Evolutionary conservation across 768 basidiomycete genomes (phyloP).

Genomic region (Nidularia sp.): DNA sequence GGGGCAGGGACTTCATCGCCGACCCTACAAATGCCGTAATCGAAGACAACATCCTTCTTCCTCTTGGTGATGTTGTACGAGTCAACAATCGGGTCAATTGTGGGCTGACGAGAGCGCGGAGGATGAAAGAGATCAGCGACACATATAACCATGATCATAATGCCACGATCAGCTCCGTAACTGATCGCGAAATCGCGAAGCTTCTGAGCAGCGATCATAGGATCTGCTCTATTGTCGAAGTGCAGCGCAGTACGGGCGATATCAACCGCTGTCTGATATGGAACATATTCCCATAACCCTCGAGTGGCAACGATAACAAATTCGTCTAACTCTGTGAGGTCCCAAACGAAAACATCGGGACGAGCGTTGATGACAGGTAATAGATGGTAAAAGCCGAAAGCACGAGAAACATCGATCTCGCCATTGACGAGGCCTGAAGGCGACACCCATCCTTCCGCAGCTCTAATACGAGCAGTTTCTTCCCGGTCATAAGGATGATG

Average conservation of each 20-base stretch:
- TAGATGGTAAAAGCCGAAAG: constrained; percentile 90
- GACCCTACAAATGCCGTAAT: constrained; percentile 59
- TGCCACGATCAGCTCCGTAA: constrained; percentile 89
- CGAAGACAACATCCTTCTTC: constrained; percentile 48
- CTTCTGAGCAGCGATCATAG: constrained; percentile 90
- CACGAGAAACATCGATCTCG: constrained; percentile 85
- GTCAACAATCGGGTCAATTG: constrained; percentile 43
- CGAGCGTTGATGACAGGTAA: constrained; percentile 88
- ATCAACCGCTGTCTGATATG: constrained; percentile 94
- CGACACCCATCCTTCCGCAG: constrained; percentile 93
- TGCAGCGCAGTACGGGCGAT: constrained; percentile 85
- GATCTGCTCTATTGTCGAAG: constrained; percentile 47
- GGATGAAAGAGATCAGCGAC: constrained; percentile 69
- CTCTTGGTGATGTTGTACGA: constrained; percentile 15
- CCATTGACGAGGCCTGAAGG: constrained; percentile 89
- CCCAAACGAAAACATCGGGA: constrained; percentile 69
- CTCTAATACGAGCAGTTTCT: constrained; percentile 84
- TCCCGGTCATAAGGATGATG: constrained; percentile 88
- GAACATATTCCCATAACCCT: constrained; percentile 91
- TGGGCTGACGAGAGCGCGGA: constrained; percentile 38
- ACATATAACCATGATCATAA: constrained; percentile 97
- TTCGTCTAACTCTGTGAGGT: constrained; percentile 82
- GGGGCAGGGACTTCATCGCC: constrained; percentile 82
- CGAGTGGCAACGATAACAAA: constrained; percentile 94
- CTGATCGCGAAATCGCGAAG: constrained; percentile 94